Base-by-base conservation (phyloP, 2,329 filamentous ascomycete species). In the Chaetoscypha palmicola region DNA sequence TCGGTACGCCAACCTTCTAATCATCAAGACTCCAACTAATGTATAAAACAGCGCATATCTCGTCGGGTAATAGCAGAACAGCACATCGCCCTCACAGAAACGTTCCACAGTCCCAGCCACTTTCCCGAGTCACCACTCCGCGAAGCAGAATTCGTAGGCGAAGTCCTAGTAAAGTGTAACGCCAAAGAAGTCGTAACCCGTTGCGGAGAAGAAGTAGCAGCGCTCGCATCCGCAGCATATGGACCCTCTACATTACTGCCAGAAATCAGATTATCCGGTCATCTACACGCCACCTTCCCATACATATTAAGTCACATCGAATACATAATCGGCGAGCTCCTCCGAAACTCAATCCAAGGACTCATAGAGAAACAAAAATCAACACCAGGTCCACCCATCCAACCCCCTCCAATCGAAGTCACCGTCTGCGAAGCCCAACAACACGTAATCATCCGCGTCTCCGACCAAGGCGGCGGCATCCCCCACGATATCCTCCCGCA, bases 41-140 rank as follows among this genome's bases (percentile, higher is more conserved):
- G 43, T 20, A 5, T 16, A 11, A 19, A 3, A 12, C 54, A 92
- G 86, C 79, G 92, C 47, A 98, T 98, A 55, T 96, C 90, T 34
- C 82, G 92, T 47, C 81, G 94, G 50, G 92, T 97, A 53, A 98
- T 98, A 60, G 92, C 92, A 24, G 92, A 98, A 66, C 92, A 98
- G 60, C 92, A 98, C 61, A 79, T 98, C 28, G 89, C 92, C 8
- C 75, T 98, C 14, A 95, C 90, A 3, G 90, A 97, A 55, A 96
- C 90, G 1, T 97, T 90, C 69, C 83, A 92, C 63, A 86, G 86
- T 0, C 83, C 86, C 2, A 90, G 86, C 79, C 90, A 95, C 69
- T 91, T 89, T 45, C 86, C 88, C 0, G 79, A 88, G 49, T 83
- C 83, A 53, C 74, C 83, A 30, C 43, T 49, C 62, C 69, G 48